Conservation (phyloP, 768 basidiomycete species). For the Agaricus sinodeliciosus region DNA sequence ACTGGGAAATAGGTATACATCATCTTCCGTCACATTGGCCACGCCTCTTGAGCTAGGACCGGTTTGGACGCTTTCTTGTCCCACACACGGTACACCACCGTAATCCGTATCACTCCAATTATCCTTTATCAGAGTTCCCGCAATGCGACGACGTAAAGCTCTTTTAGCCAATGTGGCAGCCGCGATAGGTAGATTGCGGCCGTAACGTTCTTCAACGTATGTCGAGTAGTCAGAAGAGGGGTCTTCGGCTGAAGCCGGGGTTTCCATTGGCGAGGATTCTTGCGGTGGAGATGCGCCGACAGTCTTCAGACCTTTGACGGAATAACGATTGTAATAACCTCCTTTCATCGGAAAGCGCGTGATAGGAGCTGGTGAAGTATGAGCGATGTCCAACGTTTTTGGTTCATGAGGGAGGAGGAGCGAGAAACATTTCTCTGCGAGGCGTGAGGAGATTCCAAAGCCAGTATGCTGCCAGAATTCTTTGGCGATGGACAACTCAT, state of each 20-base stretch:
- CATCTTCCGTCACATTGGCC: conserved; percentile 66
- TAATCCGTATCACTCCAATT: conserved; percentile 28
- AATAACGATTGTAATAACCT: conserved; percentile 53
- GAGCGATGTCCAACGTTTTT: conserved; percentile 13
- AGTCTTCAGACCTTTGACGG: conserved; percentile 24
- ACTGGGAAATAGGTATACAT: conserved; percentile 81
- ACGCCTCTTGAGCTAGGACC: conserved; percentile 69
- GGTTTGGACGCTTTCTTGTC: conserved; percentile 36
- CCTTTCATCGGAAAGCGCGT: conserved; percentile 31
- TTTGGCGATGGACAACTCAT: conserved; percentile 61
- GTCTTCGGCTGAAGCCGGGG: conserved; percentile 28
- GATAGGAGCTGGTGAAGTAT: conserved; percentile 21
- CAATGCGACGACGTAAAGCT: conserved; percentile 82
- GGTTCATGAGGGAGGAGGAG: conserved; percentile 55
- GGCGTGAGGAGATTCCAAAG: conserved; percentile 80
- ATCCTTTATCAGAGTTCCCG: conserved; percentile 75
- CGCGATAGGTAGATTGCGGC: conserved; percentile 75
- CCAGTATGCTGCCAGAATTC: conserved; percentile 98
- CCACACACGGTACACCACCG: conserved; percentile 29
- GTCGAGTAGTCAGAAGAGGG: conserved; percentile 56
- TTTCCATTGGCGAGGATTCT: background rate
- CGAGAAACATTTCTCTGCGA: conserved; percentile 77
- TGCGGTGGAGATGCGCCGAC: conserved; percentile 7
- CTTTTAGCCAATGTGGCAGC: conserved; percentile 78
- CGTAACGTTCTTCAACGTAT: conserved; percentile 94